Conservation (phyloP, 768 basidiomycete species). For the Suillus hirtellus region DNA sequence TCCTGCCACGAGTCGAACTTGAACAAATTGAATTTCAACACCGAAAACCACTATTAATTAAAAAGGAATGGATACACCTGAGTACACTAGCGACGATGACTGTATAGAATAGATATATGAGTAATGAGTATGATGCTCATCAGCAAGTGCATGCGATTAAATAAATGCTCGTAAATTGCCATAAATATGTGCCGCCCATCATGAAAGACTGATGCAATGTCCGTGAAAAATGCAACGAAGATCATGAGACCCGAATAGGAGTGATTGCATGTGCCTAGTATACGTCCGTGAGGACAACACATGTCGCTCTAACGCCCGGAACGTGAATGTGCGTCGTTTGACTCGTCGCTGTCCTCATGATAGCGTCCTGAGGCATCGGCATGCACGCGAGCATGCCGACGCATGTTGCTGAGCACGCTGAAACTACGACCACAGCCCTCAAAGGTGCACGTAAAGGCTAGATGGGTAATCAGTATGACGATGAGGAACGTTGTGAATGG, state of each 20-base stretch:
- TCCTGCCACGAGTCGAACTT: not conserved
- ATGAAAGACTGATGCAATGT: constrained; percentile 20
- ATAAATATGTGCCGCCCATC: constrained; percentile 1
- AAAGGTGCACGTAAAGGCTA: constrained; percentile 76
- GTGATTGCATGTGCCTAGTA: not conserved
- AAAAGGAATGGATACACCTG: not conserved
- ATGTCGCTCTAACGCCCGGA: constrained; percentile 16
- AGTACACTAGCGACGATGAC: not conserved
- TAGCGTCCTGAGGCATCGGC: constrained; percentile 34
- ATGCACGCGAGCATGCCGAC: constrained; percentile 79
- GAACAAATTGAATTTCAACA: not conserved
- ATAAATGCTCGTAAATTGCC: constrained; percentile 14
- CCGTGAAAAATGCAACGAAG: constrained; percentile 8
- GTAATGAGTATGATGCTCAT: not conserved
- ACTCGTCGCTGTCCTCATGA: constrained; percentile 47
- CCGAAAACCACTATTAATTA: constrained; percentile 4
- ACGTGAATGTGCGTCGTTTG: constrained; percentile 37
- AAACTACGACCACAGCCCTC: constrained; percentile 79
- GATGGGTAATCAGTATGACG: constrained; percentile 10
- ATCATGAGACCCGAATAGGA: constrained; percentile 3
- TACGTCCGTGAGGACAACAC: constrained; percentile 2
- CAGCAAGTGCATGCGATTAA: constrained; percentile 18
- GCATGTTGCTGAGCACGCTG: constrained; percentile 89
- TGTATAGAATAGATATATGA: constrained; percentile 6
- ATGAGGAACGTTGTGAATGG: constrained; percentile 12